phyloP scores from a whole-genome alignment of 2,329 filamentous ascomycete genomes.

The Aaosphaeria pasadenensis region DNA sequence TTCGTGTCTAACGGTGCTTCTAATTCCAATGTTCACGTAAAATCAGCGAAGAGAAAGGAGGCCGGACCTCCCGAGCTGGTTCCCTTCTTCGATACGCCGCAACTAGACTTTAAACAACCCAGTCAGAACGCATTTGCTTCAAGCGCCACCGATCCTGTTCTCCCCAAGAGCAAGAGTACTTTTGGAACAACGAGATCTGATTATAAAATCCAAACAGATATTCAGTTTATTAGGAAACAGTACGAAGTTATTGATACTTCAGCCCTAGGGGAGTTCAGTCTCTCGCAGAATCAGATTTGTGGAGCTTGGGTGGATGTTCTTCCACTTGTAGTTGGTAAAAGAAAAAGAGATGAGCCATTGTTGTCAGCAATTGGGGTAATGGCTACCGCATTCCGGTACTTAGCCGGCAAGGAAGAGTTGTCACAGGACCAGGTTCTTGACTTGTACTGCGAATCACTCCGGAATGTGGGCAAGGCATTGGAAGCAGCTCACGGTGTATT shows the following conservation, averaged over 20 bases:
- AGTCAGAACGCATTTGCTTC: neutral
- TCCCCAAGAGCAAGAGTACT: neutral
- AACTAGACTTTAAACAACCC: neutral
- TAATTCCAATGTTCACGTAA: neutral
- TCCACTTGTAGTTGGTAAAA: conserved; percentile 1
- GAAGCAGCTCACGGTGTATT: conserved; percentile 1
- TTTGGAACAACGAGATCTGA: neutral
- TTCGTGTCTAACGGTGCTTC: conserved; percentile 1
- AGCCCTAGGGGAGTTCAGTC: neutral
- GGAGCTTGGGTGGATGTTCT: conserved; percentile 7
- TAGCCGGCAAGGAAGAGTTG: neutral
- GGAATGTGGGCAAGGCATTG: conserved; percentile 2
- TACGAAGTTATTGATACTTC: neutral
- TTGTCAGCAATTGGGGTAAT: neutral
- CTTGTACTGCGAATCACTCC: conserved; percentile 3
- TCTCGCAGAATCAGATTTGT: conserved; percentile 7
- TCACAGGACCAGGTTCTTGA: conserved; percentile 1
- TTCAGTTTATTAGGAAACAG: conserved; percentile 1
- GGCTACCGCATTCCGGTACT: neutral
- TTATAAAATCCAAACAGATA: conserved; percentile 1
- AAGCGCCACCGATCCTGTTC: neutral
- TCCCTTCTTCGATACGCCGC: neutral
- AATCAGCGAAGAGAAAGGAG: neutral
- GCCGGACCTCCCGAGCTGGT: neutral
- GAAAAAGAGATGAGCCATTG: neutral